Base-by-base conservation (phyloP, 2,329 filamentous ascomycete species). In the Trematosphaeria pertusa region DNA sequence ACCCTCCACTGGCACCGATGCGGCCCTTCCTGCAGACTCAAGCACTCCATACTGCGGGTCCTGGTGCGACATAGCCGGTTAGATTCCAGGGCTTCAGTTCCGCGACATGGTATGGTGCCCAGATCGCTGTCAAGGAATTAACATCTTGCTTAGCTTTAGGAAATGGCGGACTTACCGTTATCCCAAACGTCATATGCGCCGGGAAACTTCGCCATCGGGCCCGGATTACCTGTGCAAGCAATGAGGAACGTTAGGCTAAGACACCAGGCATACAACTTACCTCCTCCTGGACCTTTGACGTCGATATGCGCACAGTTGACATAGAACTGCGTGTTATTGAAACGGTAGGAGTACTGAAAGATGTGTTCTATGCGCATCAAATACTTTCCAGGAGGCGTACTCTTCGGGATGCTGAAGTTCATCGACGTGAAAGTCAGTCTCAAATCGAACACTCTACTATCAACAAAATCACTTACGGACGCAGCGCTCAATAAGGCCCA, bases 351-450 rank as follows among this genome's bases (percentile, higher is more conserved):
- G 9, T 12, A 10, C 12, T 9, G 44, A 37, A 17, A 21, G 19
- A 40, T 31, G 22, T 40, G 37, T 19, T 40, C 37, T 7, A 40
- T n/a, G 7, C 37, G 37, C 37, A 40, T 28, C 11, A 40, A 17
- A 20, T 40, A 40, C 18, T 40, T 40, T 18, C 37, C 37, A 6
- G 20, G 37, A 9, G 37, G 37, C 17, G 37, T 40, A 9, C 6
- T 40, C 11, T n/a, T 30, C 5, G 37, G 37, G 6, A 40, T 40
- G 6, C 19, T 40, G 22, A 28, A 40, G 30, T 65, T 67, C 51
- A 74, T 37, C n/a, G n/a, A n/a, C 34, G 17, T 34, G 31, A 7
- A 6, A 37, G 14, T 34, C 11, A 34, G 19, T 22, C 5, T n/a
- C 9, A 20, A 10, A 7, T 21, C 7, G 5, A 34, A 7, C 15